phyloP scores from a whole-genome alignment of 257 asterid genomes.

The Solanum megistacrolobum region DNA sequence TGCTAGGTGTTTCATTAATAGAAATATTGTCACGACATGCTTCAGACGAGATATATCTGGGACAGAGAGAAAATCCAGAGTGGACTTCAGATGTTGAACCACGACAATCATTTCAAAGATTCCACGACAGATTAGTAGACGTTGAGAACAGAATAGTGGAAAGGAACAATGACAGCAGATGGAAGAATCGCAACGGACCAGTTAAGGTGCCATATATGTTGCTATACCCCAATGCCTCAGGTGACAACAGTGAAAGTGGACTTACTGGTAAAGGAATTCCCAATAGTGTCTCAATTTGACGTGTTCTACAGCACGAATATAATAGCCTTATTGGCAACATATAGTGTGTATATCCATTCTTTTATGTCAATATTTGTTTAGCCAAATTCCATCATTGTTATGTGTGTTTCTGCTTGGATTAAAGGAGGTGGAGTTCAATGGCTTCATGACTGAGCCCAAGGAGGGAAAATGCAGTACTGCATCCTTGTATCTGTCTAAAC shows the following conservation, averaged over 20 bases:
- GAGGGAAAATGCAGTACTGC: background rate
- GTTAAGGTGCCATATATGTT: slow-evolving; percentile 19
- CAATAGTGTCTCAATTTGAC: slow-evolving; percentile 15
- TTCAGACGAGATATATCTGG: slow-evolving; percentile 23
- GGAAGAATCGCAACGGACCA: slow-evolving; percentile 18
- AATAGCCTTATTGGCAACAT: background rate
- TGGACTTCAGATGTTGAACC: slow-evolving; percentile 19
- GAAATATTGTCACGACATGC: slow-evolving; percentile 25
- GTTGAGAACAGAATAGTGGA: slow-evolving; percentile 9
- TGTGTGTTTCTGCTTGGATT: background rate
- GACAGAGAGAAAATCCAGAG: slow-evolving; percentile 21
- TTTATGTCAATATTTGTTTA: background rate
- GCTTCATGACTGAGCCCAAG: background rate
- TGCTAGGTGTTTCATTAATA: slow-evolving; percentile 15
- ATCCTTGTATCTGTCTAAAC: background rate
- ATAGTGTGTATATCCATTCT: background rate
- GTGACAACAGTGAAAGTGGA: slow-evolving; percentile 5
- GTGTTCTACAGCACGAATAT: background rate
- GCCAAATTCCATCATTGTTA: background rate
- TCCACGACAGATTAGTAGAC: slow-evolving; percentile 7
- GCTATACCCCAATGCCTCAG: slow-evolving; percentile 17
- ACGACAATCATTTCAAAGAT: slow-evolving; percentile 10
- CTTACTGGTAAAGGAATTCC: slow-evolving; percentile 28
- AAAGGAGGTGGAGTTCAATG: background rate
- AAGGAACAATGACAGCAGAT: slow-evolving; percentile 12